These are phyloP conservation scores for Colletotrichum euphorbiae DNA, from an alignment of 2,329 filamentous ascomycete species.

Conservation along the genomic window DNA sequence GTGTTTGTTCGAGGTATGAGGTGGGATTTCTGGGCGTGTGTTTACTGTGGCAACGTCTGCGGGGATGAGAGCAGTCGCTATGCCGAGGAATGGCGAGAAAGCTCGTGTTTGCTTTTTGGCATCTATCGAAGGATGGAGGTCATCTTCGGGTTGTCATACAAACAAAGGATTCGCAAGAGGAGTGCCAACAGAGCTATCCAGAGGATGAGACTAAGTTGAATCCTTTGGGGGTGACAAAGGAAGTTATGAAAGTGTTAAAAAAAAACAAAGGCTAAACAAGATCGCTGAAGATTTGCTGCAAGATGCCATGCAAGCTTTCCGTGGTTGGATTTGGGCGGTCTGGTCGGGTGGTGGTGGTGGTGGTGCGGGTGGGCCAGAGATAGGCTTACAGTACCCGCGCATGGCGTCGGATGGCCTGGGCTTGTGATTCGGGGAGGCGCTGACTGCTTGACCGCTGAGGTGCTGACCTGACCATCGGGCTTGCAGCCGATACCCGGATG, in stretches of 20 bases:
- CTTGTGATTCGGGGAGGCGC: constrained; percentile 31
- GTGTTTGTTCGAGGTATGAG: no score
- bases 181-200: constrained; percentile 4
- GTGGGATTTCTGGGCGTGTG: not conserved
- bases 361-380: not conserved
- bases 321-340: constrained; percentile 10
- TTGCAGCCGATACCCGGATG: constrained; percentile 1
- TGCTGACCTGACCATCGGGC: no score
- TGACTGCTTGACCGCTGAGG: constrained; percentile 1
- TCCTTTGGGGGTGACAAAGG: no score
- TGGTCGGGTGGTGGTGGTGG: not conserved
- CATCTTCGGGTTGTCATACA: not conserved
- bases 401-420: constrained; percentile 22
- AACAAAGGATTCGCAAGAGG: not conserved
- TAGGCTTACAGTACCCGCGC: constrained; percentile 1
- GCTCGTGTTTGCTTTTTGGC: constrained; percentile 13
- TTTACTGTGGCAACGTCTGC: constrained; percentile 23
- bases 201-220: not conserved
- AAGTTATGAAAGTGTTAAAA: not conserved
- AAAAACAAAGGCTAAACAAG: constrained; percentile 8
- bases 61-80: not conserved
- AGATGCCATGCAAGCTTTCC: constrained; percentile 21
- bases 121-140: not conserved
- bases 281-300: constrained; percentile 30
- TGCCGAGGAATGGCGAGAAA: no score